Conservation (phyloP, 2,329 filamentous ascomycete species). For the Scleromitrula shiraiana region DNA sequence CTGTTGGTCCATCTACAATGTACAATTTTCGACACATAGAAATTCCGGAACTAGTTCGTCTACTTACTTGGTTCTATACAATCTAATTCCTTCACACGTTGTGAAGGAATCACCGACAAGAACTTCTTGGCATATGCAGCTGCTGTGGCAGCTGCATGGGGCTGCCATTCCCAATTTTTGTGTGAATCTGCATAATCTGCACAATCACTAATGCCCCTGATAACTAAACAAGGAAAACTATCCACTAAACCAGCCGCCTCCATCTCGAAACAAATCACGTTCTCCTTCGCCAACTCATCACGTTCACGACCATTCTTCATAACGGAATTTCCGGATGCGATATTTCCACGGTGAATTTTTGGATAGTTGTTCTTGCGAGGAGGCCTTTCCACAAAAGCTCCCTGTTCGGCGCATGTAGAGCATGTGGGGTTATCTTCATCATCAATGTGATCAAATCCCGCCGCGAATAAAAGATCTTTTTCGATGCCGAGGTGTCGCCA, state of each 20-base stretch:
- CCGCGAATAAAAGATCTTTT: conserved; percentile 20
- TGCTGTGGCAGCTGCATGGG: conserved; percentile 9
- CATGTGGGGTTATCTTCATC: background rate
- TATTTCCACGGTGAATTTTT: conserved; percentile 32
- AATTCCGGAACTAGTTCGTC: too few relatives aligned
- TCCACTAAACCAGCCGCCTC: conserved; percentile 10
- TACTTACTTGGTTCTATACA: background rate
- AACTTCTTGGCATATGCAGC: conserved; percentile 8
- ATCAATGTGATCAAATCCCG: conserved; percentile 18
- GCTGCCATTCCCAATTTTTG: conserved; percentile 11
- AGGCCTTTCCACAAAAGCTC: background rate
- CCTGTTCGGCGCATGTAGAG: background rate
- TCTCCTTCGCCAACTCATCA: background rate
- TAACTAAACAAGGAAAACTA: conserved; percentile 9
- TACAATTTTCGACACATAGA: too few relatives aligned
- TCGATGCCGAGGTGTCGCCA: conserved; percentile 2
- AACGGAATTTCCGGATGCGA: conserved; percentile 2
- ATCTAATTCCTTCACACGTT: background rate
- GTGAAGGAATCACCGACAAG: background rate
- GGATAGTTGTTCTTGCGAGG: background rate
- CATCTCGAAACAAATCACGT: conserved; percentile 6
- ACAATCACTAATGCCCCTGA: conserved; percentile 11
- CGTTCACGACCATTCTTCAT: conserved; percentile 1
- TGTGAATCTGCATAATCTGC: conserved; percentile 13
- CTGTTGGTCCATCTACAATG: too few relatives aligned